Conservation (phyloP, 805 yeast genomes). For the Ogataea chonburiensis region DNA sequence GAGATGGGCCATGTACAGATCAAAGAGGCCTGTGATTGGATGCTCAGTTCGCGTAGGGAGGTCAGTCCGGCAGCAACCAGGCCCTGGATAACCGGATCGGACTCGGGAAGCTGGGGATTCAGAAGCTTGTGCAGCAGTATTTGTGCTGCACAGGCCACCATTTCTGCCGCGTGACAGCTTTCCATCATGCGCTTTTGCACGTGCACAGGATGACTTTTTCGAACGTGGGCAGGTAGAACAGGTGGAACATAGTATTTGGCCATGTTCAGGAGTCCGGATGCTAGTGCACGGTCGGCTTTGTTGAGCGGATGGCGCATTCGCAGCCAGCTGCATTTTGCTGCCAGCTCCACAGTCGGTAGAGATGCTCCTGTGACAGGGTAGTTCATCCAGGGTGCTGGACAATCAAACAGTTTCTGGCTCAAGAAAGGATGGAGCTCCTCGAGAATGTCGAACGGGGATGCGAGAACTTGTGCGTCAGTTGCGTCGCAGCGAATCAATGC, state of each 20-base stretch:
- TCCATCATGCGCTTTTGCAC: slow-evolving; percentile 16
- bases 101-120: slow-evolving; percentile 9
- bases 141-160: slow-evolving; percentile 12
- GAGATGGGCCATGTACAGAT: slow-evolving; percentile 20
- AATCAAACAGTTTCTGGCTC: slow-evolving; percentile 35
- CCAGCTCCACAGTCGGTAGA: slow-evolving; percentile 34
- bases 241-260: slow-evolving; percentile 20
- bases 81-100: slow-evolving; percentile 11
- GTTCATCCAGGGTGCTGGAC: slow-evolving; percentile 37
- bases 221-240: slow-evolving; percentile 17
- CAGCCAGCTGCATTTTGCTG: slow-evolving; percentile 38
- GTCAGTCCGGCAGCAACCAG: slow-evolving; percentile 2
- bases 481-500: slow-evolving; percentile 34
- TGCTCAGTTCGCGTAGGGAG: slow-evolving; percentile 10
- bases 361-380: slow-evolving; percentile 42
- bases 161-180: slow-evolving; percentile 15
- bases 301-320: slow-evolving; percentile 21
- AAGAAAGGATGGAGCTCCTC: slow-evolving; percentile 31
- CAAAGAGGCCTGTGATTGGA: slow-evolving; percentile 13
- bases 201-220: slow-evolving; percentile 12
- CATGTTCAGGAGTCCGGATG: slow-evolving; percentile 8
- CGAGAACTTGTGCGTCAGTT: slow-evolving; percentile 29
- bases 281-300: slow-evolving; percentile 5
- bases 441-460: slow-evolving; percentile 42
- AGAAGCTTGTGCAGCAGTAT: slow-evolving; percentile 12